Conservation (phyloP, 1,284 basidiomycete genomes). For the Cutaneotrichosporon dermatis region DNA sequence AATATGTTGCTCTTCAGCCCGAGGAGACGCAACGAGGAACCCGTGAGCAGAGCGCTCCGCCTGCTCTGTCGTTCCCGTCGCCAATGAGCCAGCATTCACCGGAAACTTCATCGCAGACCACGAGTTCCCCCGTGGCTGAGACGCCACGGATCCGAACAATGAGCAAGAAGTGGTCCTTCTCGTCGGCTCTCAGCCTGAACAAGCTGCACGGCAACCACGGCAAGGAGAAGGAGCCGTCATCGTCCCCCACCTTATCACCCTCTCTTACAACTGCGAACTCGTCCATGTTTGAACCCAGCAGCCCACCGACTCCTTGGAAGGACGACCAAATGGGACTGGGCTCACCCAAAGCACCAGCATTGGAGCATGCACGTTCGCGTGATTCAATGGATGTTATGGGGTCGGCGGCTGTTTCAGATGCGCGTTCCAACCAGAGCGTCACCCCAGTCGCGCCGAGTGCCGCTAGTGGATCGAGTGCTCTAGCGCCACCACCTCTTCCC, state of each 20-base stretch:
- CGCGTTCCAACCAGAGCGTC: slow-evolving; percentile 22
- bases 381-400: slow-evolving; percentile 8
- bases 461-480: background rate
- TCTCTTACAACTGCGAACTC: background rate
- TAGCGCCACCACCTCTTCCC: slow-evolving; percentile 14
- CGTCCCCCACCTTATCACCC: slow-evolving; percentile 1
- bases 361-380: slow-evolving; percentile 16
- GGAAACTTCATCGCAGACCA: slow-evolving; percentile 6
- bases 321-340: slow-evolving; percentile 22
- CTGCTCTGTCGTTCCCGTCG: slow-evolving; percentile 8
- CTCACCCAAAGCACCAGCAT: slow-evolving; percentile 14
- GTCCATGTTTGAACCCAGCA: slow-evolving; percentile 1
- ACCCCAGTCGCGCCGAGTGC: slow-evolving; percentile 20
- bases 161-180: slow-evolving; percentile 95
- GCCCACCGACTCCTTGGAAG: slow-evolving; percentile 3
- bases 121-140: background rate
- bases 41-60: slow-evolving; percentile 1
- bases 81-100: slow-evolving; percentile 2
- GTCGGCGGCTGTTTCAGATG: slow-evolving; percentile 7
- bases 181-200: slow-evolving; percentile 76
- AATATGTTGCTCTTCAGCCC: slow-evolving; percentile 10
- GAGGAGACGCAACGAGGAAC: background rate
- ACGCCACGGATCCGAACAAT: slow-evolving; percentile 24
- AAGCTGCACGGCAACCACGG: slow-evolving; percentile 41
- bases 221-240: slow-evolving; percentile 24